Percentiles rank a stretch among this genome's conserved stretches.
phyloP scores from a whole-genome alignment of 805 yeast genomes.

The Jamesozyma hellenica region DNA sequence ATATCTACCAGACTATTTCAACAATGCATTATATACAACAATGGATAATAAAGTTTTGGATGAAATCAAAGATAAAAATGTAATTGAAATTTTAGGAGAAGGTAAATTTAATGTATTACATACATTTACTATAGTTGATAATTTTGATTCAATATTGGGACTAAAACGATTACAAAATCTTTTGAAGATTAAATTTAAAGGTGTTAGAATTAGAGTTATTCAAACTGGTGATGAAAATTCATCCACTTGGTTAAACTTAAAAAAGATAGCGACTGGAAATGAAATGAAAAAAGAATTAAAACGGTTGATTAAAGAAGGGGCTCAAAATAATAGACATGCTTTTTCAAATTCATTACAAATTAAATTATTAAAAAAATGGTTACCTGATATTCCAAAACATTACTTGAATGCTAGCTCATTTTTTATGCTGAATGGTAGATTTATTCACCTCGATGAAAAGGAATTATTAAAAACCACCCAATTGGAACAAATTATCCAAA shows the following conservation, averaged over 20 bases:
- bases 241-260: conserved; percentile 15
- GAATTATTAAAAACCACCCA: conserved; percentile 20
- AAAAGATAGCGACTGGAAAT: background rate
- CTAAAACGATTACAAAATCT: conserved; percentile 36
- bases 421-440: conserved; percentile 47
- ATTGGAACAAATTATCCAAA: conserved; percentile 33
- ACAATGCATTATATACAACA: conserved; percentile 25
- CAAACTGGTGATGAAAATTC: conserved; percentile 20
- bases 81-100: conserved; percentile 15
- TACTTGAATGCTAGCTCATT: conserved; percentile 29
- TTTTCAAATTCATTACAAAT: conserved; percentile 2
- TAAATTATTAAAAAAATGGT: conserved; percentile 13
- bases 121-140: conserved; percentile 50
- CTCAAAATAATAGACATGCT: background rate
- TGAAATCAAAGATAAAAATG: conserved; percentile 11
- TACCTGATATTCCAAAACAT: conserved; percentile 16
- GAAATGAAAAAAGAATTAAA: background rate
- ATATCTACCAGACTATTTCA: conserved; percentile 40
- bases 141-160: conserved; percentile 34
- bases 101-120: conserved; percentile 20
- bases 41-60: conserved; percentile 15
- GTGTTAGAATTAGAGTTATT: conserved; percentile 34
- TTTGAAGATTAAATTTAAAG: conserved; percentile 20
- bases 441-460: conserved; percentile 29
- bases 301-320: background rate